Conservation (phyloP, 768 basidiomycete genomes). For the Pleurotus platypus region DNA sequence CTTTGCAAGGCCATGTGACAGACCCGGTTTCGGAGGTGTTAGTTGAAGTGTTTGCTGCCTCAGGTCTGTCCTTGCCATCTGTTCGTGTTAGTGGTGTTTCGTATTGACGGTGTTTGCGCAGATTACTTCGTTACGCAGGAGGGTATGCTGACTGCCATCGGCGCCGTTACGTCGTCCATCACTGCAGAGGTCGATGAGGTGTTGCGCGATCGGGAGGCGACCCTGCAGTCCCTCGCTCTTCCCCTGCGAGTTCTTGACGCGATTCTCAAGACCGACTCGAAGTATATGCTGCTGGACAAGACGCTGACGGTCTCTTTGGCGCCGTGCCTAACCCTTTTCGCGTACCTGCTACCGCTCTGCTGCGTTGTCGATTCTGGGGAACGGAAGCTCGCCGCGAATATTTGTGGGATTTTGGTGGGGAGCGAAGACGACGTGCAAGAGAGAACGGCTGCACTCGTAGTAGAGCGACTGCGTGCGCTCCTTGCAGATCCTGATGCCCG, state of each 20-base stretch:
- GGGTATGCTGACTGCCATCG: conserved; percentile 29
- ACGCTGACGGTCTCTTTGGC: conserved; percentile 21
- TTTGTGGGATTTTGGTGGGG: conserved; percentile 23
- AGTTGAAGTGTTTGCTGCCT: conserved; percentile 32
- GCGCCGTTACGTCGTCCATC: conserved; percentile 31
- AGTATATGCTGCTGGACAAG: conserved; percentile 6
- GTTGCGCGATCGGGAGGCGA: conserved; percentile 24
- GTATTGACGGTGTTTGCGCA: conserved; percentile 5
- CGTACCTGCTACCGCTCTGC: conserved; percentile 41
- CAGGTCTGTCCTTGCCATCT: conserved; percentile 30
- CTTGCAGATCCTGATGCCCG: conserved; percentile 29
- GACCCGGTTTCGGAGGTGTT: conserved; percentile 28
- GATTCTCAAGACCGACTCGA: conserved; percentile 18
- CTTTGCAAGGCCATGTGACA: conserved; percentile 22
- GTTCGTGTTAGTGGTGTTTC: too few relatives aligned
- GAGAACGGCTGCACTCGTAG: neutral
- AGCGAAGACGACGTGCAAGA: neutral
- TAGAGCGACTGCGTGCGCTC: neutral
- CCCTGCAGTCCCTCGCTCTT: conserved; percentile 19
- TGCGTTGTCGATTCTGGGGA: conserved; percentile 5
- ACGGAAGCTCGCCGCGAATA: conserved; percentile 39
- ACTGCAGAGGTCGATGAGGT: conserved; percentile 27
- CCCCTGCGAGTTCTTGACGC: conserved; percentile 30
- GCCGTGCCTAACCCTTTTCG: conserved; percentile 45
- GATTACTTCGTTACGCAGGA: conserved; percentile 31